These are phyloP conservation scores for Fragilariopsis cylindrus DNA, from an alignment of 108 stramenopile genomes.

Conservation along the genomic window DNA sequence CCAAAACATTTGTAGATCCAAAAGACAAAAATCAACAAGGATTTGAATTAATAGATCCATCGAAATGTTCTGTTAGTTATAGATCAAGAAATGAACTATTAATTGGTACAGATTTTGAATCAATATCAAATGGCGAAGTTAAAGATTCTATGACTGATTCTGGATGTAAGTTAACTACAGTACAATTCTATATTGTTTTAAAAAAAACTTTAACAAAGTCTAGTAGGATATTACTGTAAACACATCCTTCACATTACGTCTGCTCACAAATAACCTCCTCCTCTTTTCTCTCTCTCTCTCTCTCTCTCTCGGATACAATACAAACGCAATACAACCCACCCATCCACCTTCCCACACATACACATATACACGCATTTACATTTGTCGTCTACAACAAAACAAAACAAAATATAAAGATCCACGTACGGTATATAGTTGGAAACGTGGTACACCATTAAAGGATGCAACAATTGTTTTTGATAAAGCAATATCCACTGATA, in stretches of 20 bases:
- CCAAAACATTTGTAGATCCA: slow-evolving; percentile 51
- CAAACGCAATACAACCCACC: slow-evolving; percentile 52
- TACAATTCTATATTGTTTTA: no score
- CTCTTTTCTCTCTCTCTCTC: slow-evolving; percentile 14
- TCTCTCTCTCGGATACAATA: slow-evolving; percentile 45
- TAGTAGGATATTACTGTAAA: no score
- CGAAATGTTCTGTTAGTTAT: no score
- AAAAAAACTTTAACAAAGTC: no score
- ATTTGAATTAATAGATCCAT: no score
- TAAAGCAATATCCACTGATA: slow-evolving; percentile 65
- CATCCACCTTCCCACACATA: slow-evolving; percentile 35
- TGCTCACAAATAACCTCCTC: no score
- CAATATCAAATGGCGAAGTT: no score
- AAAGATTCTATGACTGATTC: no score
- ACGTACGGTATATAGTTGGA: slow-evolving; percentile 74
- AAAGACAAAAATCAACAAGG: slow-evolving; percentile 1
- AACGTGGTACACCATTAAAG: slow-evolving; percentile 72
- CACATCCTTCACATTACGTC: no score
- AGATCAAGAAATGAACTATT: no score
- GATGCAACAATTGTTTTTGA: slow-evolving; percentile 76
- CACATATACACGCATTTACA: slow-evolving; percentile 39
- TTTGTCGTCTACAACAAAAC: slow-evolving; percentile 49
- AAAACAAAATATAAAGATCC: slow-evolving; percentile 80
- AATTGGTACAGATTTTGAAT: no score
- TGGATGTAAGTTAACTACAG: no score